Evolutionary conservation across 2,329 filamentous ascomycete genomes (phyloP).

Genomic region (Aspergillus sclerotialis): DNA sequence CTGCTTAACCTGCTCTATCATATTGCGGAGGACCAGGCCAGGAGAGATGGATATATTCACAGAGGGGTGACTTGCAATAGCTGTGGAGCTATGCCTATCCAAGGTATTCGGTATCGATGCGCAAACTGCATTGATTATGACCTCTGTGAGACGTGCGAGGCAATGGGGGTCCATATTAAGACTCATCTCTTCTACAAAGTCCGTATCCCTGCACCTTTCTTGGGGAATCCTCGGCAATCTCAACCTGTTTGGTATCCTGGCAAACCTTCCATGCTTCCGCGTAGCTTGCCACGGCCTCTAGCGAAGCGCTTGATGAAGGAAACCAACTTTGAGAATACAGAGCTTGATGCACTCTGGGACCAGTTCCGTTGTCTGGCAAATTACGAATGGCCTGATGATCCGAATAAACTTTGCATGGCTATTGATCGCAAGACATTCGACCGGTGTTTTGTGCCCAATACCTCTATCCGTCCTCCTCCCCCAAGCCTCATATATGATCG

Average conservation of each 20-base stretch:
- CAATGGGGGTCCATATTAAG: constrained; percentile 64
- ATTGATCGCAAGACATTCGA: constrained; percentile 94
- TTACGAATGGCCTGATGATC: constrained; percentile 74
- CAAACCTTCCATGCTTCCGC: constrained; percentile 65
- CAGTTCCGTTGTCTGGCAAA: constrained; percentile 94
- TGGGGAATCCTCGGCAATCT: constrained; percentile 69
- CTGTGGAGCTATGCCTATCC: constrained; percentile 81
- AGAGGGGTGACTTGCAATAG: constrained; percentile 87
- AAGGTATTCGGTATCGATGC: constrained; percentile 87
- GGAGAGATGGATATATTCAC: constrained; percentile 82
- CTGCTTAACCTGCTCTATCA: constrained; percentile 80
- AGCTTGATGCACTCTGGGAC: constrained; percentile 90
- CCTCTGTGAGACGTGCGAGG: constrained; percentile 87
- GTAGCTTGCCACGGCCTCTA: constrained; percentile 59
- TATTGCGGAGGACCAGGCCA: constrained; percentile 88
- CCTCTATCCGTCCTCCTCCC: constrained; percentile 65
- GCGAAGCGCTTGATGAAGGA: constrained; percentile 63
- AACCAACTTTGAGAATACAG: constrained; percentile 74
- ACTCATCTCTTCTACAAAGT: constrained; percentile 98
- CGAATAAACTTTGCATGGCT: constrained; percentile 67
- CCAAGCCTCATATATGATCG: constrained; percentile 92
- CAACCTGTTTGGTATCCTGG: constrained; percentile 84
- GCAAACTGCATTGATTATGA: constrained; percentile 95
- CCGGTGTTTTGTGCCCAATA: constrained; percentile 79
- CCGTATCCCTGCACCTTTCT: constrained; percentile 76